Conservation (phyloP, 768 basidiomycete species). For the Collybiopsis luxurians region DNA sequence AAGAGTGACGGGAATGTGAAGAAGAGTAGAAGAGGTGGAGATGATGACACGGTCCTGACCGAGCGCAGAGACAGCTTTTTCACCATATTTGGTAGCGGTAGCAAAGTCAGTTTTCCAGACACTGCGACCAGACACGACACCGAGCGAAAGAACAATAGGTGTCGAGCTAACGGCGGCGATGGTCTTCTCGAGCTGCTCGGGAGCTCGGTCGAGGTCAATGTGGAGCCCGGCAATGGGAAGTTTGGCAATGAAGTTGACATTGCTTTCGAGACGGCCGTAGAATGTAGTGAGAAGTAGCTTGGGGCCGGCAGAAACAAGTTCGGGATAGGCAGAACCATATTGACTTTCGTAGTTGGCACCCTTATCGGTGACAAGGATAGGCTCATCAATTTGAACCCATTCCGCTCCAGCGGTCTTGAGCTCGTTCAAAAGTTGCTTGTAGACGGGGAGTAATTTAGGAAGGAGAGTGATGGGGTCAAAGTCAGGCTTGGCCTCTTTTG, state of each 20-base stretch:
- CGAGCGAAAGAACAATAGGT: slow-evolving; percentile 81
- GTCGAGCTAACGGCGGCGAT: slow-evolving; percentile 83
- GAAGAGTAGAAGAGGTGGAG: slow-evolving; percentile 95
- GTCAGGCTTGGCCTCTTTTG: slow-evolving; percentile 75
- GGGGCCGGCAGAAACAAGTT: slow-evolving; percentile 79
- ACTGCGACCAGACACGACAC: slow-evolving; percentile 96
- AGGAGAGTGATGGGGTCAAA: slow-evolving; percentile 94
- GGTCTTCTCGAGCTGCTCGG: slow-evolving; percentile 82
- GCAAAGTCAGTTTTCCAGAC: slow-evolving; percentile 98
- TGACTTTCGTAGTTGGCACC: slow-evolving; percentile 76
- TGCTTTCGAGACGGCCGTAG: slow-evolving; percentile 94
- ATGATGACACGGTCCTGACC: slow-evolving; percentile 88
- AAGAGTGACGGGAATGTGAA: slow-evolving; percentile 97
- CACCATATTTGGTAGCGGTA: slow-evolving; percentile 75
- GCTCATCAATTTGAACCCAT: slow-evolving; percentile 97
- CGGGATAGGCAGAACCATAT: slow-evolving; percentile 76
- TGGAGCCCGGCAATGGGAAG: slow-evolving; percentile 93
- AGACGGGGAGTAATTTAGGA: slow-evolving; percentile 85
- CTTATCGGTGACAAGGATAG: slow-evolving; percentile 89
- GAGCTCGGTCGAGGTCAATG: slow-evolving; percentile 94
- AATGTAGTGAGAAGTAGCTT: slow-evolving; percentile 95
- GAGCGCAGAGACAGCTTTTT: slow-evolving; percentile 81
- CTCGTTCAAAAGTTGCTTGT: slow-evolving; percentile 85
- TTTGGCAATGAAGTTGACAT: slow-evolving; percentile 84
- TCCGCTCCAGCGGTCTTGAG: slow-evolving; percentile 92